phyloP scores from a whole-genome alignment of 305 asterid species.

The Fraxinus angustifolia region DNA sequence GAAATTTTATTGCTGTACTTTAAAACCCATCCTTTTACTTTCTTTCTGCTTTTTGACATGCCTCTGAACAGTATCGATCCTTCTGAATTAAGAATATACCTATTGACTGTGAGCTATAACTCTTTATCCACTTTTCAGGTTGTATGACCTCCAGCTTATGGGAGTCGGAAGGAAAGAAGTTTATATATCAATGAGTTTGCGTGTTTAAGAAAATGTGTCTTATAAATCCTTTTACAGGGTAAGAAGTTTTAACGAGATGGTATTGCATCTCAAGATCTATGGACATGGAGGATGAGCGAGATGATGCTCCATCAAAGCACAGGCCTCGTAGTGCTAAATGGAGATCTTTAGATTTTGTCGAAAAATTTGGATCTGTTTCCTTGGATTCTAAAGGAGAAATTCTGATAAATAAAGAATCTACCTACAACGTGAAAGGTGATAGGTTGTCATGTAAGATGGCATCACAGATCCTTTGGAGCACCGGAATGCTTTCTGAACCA shows the following conservation, averaged over 20 bases:
- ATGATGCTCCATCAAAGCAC: constrained; percentile 54
- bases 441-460: constrained; percentile 53
- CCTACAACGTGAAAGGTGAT: constrained; percentile 41
- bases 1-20: neutral
- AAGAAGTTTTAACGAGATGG: constrained; percentile 33
- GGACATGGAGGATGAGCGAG: constrained; percentile 61
- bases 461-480: constrained; percentile 87
- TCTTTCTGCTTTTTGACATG: neutral
- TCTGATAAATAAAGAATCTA: constrained; percentile 41
- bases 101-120: constrained; percentile 12
- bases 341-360: constrained; percentile 74
- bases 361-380: constrained; percentile 70
- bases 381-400: constrained; percentile 51
- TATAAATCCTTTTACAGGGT: constrained; percentile 31
- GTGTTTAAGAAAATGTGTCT: constrained; percentile 25
- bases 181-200: constrained; percentile 25
- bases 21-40: neutral
- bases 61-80: neutral
- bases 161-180: constrained; percentile 29
- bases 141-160: constrained; percentile 26
- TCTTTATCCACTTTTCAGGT: constrained; percentile 46
- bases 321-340: constrained; percentile 55
- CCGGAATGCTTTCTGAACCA: constrained; percentile 80
- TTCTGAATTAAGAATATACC: neutral
- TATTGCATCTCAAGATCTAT: constrained; percentile 36